Evolutionary conservation across 192 early-diverging fungal species (phyloP).

Genomic region (Lunasporangiospora selenospora): DNA sequence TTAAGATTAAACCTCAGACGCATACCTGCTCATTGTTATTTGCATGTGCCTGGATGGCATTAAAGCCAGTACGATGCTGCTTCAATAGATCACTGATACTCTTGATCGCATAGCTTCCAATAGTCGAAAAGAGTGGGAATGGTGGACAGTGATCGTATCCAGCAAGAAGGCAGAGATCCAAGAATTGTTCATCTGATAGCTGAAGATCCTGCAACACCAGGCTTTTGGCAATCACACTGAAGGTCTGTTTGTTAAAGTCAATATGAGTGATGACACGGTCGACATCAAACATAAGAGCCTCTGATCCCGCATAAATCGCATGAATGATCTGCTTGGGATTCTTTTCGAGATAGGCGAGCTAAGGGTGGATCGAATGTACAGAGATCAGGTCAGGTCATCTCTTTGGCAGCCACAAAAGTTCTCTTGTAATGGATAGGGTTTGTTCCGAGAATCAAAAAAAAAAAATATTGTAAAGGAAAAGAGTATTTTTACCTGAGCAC

Average conservation of each 20-base stretch:
- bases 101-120: constrained; percentile 71
- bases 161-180: constrained; percentile 83
- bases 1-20: too few relatives aligned
- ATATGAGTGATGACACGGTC: constrained; percentile 73
- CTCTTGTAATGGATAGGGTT: too few relatives aligned
- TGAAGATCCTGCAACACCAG: constrained; percentile 63
- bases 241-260: constrained; percentile 71
- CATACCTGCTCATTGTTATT: too few relatives aligned
- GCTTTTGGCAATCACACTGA: constrained; percentile 69
- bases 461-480: not conserved
- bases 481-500: constrained; percentile 64
- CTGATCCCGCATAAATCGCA: constrained; percentile 73
- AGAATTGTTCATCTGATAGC: constrained; percentile 71
- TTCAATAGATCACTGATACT: constrained; percentile 69
- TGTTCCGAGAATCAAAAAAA: too few relatives aligned
- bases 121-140: constrained; percentile 67
- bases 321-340: constrained; percentile 75
- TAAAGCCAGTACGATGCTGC: constrained; percentile 76
- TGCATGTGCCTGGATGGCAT: constrained; percentile 69
- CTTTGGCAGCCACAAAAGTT: too few relatives aligned
- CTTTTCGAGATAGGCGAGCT: constrained; percentile 74
- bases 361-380: not conserved
- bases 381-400: not conserved
- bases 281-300: constrained; percentile 78
- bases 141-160: constrained; percentile 79